phyloP scores from a whole-genome alignment of 1,284 basidiomycete species.

The Cutaneotrichosporon sp. region DNA sequence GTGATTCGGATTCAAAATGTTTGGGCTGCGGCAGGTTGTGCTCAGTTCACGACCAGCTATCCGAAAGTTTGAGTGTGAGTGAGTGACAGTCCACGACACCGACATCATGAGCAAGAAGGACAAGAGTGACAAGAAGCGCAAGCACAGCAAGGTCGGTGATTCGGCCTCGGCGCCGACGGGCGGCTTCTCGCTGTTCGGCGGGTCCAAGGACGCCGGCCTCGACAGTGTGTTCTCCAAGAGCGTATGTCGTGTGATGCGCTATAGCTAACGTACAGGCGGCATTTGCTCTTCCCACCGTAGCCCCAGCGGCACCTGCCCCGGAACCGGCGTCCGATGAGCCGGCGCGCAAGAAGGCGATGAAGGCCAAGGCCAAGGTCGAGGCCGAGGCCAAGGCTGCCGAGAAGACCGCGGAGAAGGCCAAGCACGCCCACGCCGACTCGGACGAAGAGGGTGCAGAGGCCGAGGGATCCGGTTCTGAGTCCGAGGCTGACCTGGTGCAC shows the following conservation, averaged over 20 bases:
- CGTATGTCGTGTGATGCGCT: slow-evolving; percentile 36
- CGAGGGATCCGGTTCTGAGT: slow-evolving; percentile 19
- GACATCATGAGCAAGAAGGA: slow-evolving; percentile 25
- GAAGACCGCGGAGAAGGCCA: slow-evolving; percentile 17
- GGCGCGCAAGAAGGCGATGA: slow-evolving; percentile 13
- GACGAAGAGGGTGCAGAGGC: slow-evolving; percentile 32
- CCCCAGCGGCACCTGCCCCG: slow-evolving; percentile 10
- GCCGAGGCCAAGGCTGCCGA: background rate
- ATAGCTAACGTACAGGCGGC: slow-evolving; percentile 30
- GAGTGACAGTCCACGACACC: background rate
- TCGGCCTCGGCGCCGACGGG: slow-evolving; percentile 9
- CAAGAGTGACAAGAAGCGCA: slow-evolving; percentile 35
- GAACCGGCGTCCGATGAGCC: slow-evolving; percentile 13
- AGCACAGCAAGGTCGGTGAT: slow-evolving; percentile 24
- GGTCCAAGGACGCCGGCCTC: slow-evolving; percentile 42
- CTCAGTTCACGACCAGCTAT: background rate
- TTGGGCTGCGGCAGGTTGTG: background rate
- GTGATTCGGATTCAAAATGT: slow-evolving; percentile 3
- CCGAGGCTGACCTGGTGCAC: slow-evolving; percentile 45
- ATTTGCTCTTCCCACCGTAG: slow-evolving; percentile 29
- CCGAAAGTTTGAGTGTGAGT: slow-evolving; percentile 1
- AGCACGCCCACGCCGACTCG: background rate
- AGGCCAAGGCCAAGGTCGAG: slow-evolving; percentile 11
- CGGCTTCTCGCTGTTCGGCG: slow-evolving; percentile 38
- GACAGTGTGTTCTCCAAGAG: slow-evolving; percentile 53